Percentiles rank a stretch among this genome's conserved stretches.
phyloP scores from a whole-genome alignment of 805 yeast genomes.

The Kodamaea neixiangensis region DNA sequence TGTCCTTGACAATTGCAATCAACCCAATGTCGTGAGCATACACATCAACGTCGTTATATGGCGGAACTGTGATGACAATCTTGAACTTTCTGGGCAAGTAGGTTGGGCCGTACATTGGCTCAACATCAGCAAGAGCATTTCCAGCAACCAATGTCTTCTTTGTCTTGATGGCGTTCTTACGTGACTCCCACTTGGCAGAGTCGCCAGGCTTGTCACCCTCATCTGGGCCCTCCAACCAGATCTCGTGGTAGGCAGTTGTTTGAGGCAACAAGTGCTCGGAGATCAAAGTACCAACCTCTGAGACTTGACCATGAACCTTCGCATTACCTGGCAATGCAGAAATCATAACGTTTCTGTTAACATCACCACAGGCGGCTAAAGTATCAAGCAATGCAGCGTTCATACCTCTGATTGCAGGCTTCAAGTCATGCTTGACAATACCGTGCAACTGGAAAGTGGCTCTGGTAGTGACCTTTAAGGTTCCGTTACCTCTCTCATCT shows the following conservation, averaged over 20 bases:
- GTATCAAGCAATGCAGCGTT: slow-evolving; percentile 90
- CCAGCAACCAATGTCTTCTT: slow-evolving; percentile 85
- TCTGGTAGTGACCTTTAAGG: slow-evolving; percentile 92
- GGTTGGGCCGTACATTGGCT: slow-evolving; percentile 84
- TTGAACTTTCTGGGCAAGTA: slow-evolving; percentile 96
- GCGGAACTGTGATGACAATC: slow-evolving; percentile 92
- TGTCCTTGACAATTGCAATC: slow-evolving; percentile 76
- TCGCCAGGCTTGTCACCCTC: slow-evolving; percentile 68
- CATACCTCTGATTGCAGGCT: slow-evolving; percentile 90
- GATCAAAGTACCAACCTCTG: slow-evolving; percentile 59
- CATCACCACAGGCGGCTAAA: slow-evolving; percentile 98
- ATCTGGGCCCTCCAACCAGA: slow-evolving; percentile 90
- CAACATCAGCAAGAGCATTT: slow-evolving; percentile 75
- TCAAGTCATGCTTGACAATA: slow-evolving; percentile 83
- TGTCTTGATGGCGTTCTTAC: slow-evolving; percentile 76
- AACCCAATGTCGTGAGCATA: slow-evolving; percentile 95
- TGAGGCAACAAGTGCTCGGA: slow-evolving; percentile 84
- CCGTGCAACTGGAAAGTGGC: slow-evolving; percentile 98
- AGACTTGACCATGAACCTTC: slow-evolving; percentile 75
- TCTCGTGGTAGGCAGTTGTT: slow-evolving; percentile 95
- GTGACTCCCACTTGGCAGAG: slow-evolving; percentile 59
- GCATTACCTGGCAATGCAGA: slow-evolving; percentile 88
- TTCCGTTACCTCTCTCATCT: slow-evolving; percentile 84
- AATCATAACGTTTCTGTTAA: slow-evolving; percentile 91
- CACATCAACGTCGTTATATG: slow-evolving; percentile 94